Conservation (phyloP, 768 basidiomycete species). For the Cantharellus anzutake region DNA sequence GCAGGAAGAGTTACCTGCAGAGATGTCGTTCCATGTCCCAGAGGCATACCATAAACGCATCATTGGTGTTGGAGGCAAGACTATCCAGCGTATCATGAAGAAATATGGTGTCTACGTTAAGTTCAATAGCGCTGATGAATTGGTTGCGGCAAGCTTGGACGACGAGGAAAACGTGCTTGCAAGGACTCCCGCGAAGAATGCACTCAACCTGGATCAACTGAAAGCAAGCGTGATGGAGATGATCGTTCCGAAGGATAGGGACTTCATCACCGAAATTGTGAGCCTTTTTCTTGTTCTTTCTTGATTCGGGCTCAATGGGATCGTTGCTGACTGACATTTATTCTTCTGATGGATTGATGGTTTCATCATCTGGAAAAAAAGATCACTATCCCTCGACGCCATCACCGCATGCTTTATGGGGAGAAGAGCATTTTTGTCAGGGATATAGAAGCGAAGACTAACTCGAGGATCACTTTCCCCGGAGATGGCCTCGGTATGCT, state of each 20-base stretch:
- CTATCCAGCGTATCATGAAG: slow-evolving; percentile 99
- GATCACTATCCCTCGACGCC: slow-evolving; percentile 80
- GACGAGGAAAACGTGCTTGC: slow-evolving; percentile 98
- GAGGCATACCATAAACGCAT: slow-evolving; percentile 98
- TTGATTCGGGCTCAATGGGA: neutral
- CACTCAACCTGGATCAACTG: slow-evolving; percentile 81
- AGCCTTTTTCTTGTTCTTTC: neutral
- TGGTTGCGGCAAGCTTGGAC: slow-evolving; percentile 33
- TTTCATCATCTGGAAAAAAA: neutral
- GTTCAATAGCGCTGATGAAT: slow-evolving; percentile 85
- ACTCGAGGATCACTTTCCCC: slow-evolving; percentile 46
- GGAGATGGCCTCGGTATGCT: slow-evolving; percentile 1
- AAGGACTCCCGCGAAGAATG: slow-evolving; percentile 96
- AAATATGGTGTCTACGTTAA: slow-evolving; percentile 99
- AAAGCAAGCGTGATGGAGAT: slow-evolving; percentile 96
- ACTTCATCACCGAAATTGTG: slow-evolving; percentile 74
- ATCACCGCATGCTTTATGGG: slow-evolving; percentile 86
- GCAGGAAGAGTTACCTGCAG: slow-evolving; percentile 95
- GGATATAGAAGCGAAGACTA: slow-evolving; percentile 93
- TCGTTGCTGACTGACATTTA: too few relatives aligned
- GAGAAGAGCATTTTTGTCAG: slow-evolving; percentile 95
- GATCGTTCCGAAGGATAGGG: slow-evolving; percentile 97
- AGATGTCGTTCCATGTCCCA: slow-evolving; percentile 96
- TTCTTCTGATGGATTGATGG: neutral
- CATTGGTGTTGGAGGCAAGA: slow-evolving; percentile 93